Base-by-base conservation (phyloP, 331 rosid genomes). In the Dryas integrifolia region DNA sequence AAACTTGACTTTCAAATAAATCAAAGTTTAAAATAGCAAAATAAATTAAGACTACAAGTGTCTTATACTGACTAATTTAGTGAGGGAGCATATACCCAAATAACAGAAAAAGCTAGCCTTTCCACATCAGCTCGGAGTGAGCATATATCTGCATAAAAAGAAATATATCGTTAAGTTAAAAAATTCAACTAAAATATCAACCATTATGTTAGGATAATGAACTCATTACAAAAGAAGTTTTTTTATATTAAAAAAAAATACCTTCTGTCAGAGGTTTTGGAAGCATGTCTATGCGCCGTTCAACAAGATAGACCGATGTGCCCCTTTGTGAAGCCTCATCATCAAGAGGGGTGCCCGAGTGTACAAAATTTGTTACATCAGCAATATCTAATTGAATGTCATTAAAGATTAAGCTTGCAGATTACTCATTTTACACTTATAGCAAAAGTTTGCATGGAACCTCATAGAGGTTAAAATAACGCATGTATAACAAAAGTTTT, bases 71-170 rank as follows among this genome's bases (percentile, higher is more conserved):
- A 74, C 52, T 60, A 78, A 45, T 72, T 62, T n/a, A 67, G 72
- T 65, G 53, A 73, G 53, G 52, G 24, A 6, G n/a, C 49, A 83
- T 84, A 78, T 87, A 95, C 99, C 99, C 99, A 95, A 77, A 95
- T 85, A 67, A 95, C 96, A 59, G 99, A 91, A 79, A 95, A 95
- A 39, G 97, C 96, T 35, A 95, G 92, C 85, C 99, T 92, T 77
- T 95, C 97, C 88, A 95, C 99, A 49, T 95, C 96, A 76, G 97
- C 92, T 72, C 96, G 93, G 75, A 95, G 98, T 52, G 98, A 95
- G 77, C 98, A 95, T 82, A 95, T 80, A 68, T 95, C 98, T 95
- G 96, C 82, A 83, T 58, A 41, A 70, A 24, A 76, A 58, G 18
- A 71, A 80, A 16, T 71, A 82, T 43, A 72, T 67, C 5, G 68